These are phyloP conservation scores for Taiozyma sp. DNA, from an alignment of 1,139 yeast genomes.

Conservation along the genomic window DNA sequence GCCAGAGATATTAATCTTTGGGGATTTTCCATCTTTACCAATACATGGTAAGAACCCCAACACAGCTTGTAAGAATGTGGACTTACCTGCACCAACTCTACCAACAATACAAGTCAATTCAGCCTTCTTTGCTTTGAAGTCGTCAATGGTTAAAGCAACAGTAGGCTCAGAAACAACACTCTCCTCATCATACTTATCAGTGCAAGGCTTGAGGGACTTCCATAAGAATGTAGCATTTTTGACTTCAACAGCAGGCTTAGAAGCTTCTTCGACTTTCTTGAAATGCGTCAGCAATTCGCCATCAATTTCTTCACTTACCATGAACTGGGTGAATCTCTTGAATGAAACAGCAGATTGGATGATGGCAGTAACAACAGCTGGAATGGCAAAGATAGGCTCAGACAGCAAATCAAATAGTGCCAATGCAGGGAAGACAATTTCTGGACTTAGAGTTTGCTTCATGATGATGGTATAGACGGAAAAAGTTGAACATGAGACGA, in stretches of 20 bases:
- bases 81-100: slow-evolving; percentile 81
- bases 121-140: slow-evolving; percentile 48
- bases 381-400: slow-evolving; percentile 56
- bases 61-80: slow-evolving; percentile 58
- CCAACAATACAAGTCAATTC: slow-evolving; percentile 73
- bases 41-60: slow-evolving; percentile 51
- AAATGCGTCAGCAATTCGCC: slow-evolving; percentile 32
- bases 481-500: slow-evolving; percentile 63
- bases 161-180: slow-evolving; percentile 27
- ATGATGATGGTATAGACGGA: slow-evolving; percentile 45
- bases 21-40: slow-evolving; percentile 31
- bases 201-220: slow-evolving; percentile 30
- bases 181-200: slow-evolving; percentile 34
- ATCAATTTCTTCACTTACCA: slow-evolving; percentile 51
- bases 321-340: slow-evolving; percentile 48
- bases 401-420: slow-evolving; percentile 55
- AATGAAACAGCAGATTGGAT: slow-evolving; percentile 62
- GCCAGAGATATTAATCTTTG: slow-evolving; percentile 51
- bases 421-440: slow-evolving; percentile 69
- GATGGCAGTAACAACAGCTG: slow-evolving; percentile 47
- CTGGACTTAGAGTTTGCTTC: slow-evolving; percentile 56
- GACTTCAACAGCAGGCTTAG: slow-evolving; percentile 36
- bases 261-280: slow-evolving; percentile 29
- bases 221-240: slow-evolving; percentile 44
- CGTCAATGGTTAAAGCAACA: slow-evolving; percentile 46